Evolutionary conservation across 345 rosid genomes (phyloP), one percentile per base, ranked within the genome.

Genomic region (Gossypium raimondii): DNA sequence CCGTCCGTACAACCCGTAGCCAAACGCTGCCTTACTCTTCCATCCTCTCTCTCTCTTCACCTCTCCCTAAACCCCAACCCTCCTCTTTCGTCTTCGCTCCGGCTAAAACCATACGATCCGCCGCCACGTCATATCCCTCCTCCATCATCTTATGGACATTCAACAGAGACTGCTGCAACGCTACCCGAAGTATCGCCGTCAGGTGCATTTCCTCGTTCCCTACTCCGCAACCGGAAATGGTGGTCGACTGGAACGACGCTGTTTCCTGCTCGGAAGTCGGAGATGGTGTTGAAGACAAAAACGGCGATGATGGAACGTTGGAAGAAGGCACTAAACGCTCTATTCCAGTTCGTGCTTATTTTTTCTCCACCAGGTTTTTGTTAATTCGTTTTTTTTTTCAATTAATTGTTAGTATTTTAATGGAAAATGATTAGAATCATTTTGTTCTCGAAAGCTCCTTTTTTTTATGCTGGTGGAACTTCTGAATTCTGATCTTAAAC

Each of bases 291-390:
- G 17, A n/a, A 38, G 79, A 45, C 3, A 77, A 75, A 20, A 78
- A 41, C 4, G 75, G 70, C 16, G 61, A 38, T 55, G 72, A 17
- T 18, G 51, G 27, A 25, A 24, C 53, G 63, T 44, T 78, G 27
- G 86, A 85, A 67, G 86, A 81, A 78, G 88, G 85, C 11, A 16
- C 88, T n/a, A 82, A 79, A 72, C 83, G 81, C 16, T 87, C 94
- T 13, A 86, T 91, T 79, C 93, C 94, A 27, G 97, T 95, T n/a
- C 89, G 91, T 76, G 97, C 99, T 53, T 95, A 75, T 77, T 89
- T 93, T 70, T 87, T 91, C 87, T 93, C 96, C 73, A 93, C 99
- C 73, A 90, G 98, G 98, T 89, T 75, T 70, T 20, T 74, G 38
- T 41, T 0, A 44, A 13, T 58, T 58, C 62, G 5, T 16, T 57